A percentile compares a stretch with the other conserved stretches of the same genome.
These are phyloP conservation scores for Dryas octopetala DNA, from an alignment of 306 rosid species.

Conservation along the genomic window DNA sequence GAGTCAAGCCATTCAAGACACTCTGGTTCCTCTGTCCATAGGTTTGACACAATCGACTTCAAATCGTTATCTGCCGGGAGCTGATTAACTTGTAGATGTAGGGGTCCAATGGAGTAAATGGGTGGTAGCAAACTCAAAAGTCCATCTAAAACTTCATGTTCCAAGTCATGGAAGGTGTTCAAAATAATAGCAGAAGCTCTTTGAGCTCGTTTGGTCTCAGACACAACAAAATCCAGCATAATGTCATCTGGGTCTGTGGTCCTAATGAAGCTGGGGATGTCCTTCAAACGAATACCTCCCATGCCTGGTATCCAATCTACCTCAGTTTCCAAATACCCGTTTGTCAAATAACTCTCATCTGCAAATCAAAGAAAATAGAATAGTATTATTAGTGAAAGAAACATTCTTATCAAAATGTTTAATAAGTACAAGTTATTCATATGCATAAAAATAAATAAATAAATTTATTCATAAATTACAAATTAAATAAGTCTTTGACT, in stretches of 20 bases:
- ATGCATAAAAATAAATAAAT: too few relatives aligned
- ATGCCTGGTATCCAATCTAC: constrained; percentile 64
- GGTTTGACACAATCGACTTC: constrained; percentile 45
- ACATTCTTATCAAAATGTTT: too few relatives aligned
- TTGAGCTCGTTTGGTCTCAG: constrained; percentile 32
- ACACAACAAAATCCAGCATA: constrained; percentile 3
- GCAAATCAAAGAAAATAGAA: background rate
- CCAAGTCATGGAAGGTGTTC: constrained; percentile 56
- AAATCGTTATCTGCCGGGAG: constrained; percentile 8
- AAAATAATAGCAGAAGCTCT: constrained; percentile 51
- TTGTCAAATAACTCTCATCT: constrained; percentile 45
- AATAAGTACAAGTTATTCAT: too few relatives aligned
- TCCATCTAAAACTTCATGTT: constrained; percentile 38
- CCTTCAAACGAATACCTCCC: constrained; percentile 47
- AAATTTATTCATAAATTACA: background rate
- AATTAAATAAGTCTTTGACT: background rate
- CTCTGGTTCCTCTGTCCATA: constrained; percentile 58
- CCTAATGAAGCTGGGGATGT: constrained; percentile 55
- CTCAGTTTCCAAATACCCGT: constrained; percentile 44
- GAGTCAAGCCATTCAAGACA: constrained; percentile 66
- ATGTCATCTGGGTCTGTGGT: constrained; percentile 49
- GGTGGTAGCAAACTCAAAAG: constrained; percentile 46
- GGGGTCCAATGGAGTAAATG: constrained; percentile 57
- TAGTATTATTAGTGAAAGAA: background rate
- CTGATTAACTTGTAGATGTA: constrained; percentile 32